Evolutionary conservation across 805 yeast genomes (phyloP).

Genomic region (Saturnispora kantuleensis): DNA sequence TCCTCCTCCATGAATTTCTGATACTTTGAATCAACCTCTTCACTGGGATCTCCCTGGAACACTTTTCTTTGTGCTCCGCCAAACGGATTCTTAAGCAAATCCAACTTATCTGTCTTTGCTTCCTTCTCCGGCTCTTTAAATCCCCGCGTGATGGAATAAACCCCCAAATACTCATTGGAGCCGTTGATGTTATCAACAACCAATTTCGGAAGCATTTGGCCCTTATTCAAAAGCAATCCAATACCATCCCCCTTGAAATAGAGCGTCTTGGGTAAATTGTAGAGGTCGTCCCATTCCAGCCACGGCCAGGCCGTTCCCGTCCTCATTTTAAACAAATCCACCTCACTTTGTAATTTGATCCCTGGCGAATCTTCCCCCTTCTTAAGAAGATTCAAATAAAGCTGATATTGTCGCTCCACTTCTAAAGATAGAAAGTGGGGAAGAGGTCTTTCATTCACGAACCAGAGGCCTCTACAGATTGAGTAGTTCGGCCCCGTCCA

Average conservation of each 20-base stretch:
- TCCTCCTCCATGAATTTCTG: constrained; percentile 43
- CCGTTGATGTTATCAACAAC: constrained; percentile 21
- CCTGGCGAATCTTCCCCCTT: constrained; percentile 5
- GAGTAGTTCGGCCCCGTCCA: constrained; percentile 87
- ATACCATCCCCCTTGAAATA: constrained; percentile 19
- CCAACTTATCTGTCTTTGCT: not conserved
- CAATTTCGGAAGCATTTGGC: constrained; percentile 20
- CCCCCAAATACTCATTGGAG: constrained; percentile 32
- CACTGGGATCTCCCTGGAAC: constrained; percentile 3
- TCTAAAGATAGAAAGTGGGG: constrained; percentile 36
- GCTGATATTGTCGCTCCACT: constrained; percentile 47
- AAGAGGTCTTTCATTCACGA: constrained; percentile 47
- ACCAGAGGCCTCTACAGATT: constrained; percentile 83
- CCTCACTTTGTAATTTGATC: constrained; percentile 17
- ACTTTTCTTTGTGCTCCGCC: not conserved
- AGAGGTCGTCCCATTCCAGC: constrained; percentile 17
- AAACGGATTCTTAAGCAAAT: not conserved
- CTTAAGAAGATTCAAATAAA: constrained; percentile 18
- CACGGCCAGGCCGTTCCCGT: constrained; percentile 23
- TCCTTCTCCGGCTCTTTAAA: constrained; percentile 19
- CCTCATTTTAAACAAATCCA: constrained; percentile 21
- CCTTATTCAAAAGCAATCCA: constrained; percentile 21
- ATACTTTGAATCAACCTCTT: constrained; percentile 25
- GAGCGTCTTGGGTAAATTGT: constrained; percentile 19
- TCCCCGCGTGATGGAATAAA: constrained; percentile 42